Base-by-base conservation (phyloP, 225 moss, liverwort and hornwort genomes). In the Pleurozium schreberi region DNA sequence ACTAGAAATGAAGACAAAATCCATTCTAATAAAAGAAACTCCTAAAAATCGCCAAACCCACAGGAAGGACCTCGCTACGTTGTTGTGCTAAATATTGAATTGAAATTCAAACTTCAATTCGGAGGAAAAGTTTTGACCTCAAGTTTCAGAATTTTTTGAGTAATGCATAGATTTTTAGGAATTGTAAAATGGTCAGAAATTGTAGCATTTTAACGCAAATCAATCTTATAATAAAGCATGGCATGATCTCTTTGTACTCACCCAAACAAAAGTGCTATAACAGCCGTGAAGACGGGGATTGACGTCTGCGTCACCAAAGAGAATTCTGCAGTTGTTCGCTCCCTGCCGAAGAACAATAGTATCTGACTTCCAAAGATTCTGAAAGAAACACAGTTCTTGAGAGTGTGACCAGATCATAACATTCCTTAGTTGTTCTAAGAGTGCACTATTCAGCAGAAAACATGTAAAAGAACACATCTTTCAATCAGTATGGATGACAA, bases 291-390 rank as follows among this genome's bases (percentile, higher is more conserved):
- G 58, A 93, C 90, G 25, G 98, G 95, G 83, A 94, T 89, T n/a
- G 95, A 89, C 65, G 93, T 93, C 91, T 96, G 95, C 77, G 95
- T 77, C 64, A 91, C 91, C 27, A 94, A 93, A 23, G 96, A 88
- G 18, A 95, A 90, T 65, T 95, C 96, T 31, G 94, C 94, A 55
- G 90, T 91, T 38, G 97, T 94, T 89, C 87, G 87, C 86, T 95
- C 89, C 49, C 93, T 93, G 88, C 96, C 98, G 26, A 95, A 86
- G 84, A 97, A 95, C 57, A 93, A 65, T 52, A 98, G 86, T 43
- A 96, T 90, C 85, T 95, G 97, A 87, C 96, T 97, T 80, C 96
- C 98, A 89, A 95, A 96, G 33, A 98, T 92, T 70, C 96, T 96
- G 95, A 55, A 88, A 88, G 25, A 53, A 66, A 73, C 58, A 89